phyloP scores from a whole-genome alignment of 2,329 filamentous ascomycete genomes.

The Fusarium sp. region DNA sequence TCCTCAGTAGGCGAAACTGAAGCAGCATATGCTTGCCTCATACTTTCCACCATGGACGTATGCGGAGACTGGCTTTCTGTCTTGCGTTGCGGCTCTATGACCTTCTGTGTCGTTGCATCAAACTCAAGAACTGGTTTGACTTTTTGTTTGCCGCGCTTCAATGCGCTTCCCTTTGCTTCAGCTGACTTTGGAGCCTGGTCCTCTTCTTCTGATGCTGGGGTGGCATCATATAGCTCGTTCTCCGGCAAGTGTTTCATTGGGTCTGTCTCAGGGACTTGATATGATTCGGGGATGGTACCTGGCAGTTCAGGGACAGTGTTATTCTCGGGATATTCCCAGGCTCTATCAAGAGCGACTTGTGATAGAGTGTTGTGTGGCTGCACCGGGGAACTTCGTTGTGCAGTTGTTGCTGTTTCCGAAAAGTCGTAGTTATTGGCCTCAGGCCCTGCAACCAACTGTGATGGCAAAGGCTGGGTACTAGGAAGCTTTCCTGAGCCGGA shows the following conservation, averaged over 20 bases:
- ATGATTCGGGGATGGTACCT: constrained; percentile 4
- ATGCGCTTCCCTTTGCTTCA: constrained; percentile 11
- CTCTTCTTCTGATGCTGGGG: constrained; percentile 20
- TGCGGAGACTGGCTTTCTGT: background rate
- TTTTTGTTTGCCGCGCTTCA: constrained; percentile 49
- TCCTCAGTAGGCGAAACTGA: constrained; percentile 31
- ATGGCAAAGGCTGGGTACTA: constrained; percentile 48
- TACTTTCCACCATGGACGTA: constrained; percentile 27
- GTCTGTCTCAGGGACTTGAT: constrained; percentile 2
- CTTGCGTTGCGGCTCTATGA: constrained; percentile 33
- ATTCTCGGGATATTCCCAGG: constrained; percentile 34
- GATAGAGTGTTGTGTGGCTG: constrained; percentile 12
- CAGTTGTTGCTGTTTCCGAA: constrained; percentile 53
- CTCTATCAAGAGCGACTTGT: constrained; percentile 3
- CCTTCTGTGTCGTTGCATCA: constrained; percentile 47
- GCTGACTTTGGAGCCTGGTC: background rate
- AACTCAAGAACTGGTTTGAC: constrained; percentile 52
- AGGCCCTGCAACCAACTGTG: background rate
- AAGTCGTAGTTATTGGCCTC: constrained; percentile 41
- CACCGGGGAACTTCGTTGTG: constrained; percentile 49
- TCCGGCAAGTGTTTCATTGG: constrained; percentile 39
- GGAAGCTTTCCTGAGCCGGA: constrained; percentile 44
- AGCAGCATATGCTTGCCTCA: constrained; percentile 26
- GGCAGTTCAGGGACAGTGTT: constrained; percentile 10
- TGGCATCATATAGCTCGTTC: constrained; percentile 47